Percentiles rank a stretch among this genome's conserved stretches.
These are phyloP conservation scores for Albugo candida DNA, from an alignment of 352 stramenopile genomes.

Conservation along the genomic window DNA sequence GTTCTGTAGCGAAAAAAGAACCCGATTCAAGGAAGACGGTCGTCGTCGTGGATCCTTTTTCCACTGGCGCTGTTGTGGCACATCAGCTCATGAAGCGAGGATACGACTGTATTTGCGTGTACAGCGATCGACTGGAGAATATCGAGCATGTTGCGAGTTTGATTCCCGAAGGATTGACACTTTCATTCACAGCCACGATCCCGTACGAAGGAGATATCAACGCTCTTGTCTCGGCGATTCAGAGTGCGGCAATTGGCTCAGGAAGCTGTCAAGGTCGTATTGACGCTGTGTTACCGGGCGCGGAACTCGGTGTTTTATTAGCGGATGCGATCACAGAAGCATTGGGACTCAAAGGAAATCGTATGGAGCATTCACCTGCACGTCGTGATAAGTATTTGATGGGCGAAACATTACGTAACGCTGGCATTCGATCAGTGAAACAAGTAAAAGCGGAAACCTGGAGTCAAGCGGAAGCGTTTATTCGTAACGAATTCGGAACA, in stretches of 20 bases:
- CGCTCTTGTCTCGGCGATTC: slow-evolving; percentile 23
- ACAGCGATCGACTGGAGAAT: slow-evolving; percentile 68
- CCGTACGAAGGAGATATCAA: slow-evolving; percentile 30
- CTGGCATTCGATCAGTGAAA: slow-evolving; percentile 76
- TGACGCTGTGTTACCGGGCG: slow-evolving; percentile 76
- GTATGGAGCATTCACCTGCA: slow-evolving; percentile 42
- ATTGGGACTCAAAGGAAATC: slow-evolving; percentile 73
- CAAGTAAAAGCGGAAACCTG: slow-evolving; percentile 74
- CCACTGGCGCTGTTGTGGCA: slow-evolving; percentile 86
- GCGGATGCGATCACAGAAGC: slow-evolving; percentile 77
- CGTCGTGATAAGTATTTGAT: slow-evolving; percentile 74
- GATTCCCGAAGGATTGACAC: slow-evolving; percentile 47
- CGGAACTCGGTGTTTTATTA: slow-evolving; percentile 84
- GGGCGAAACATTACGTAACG: slow-evolving; percentile 61
- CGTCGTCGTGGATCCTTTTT: slow-evolving; percentile 91
- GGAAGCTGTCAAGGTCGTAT: slow-evolving; percentile 19
- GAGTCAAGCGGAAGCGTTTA: slow-evolving; percentile 51
- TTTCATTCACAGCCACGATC: slow-evolving; percentile 60
- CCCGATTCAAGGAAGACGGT: slow-evolving; percentile 37
- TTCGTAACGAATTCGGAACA: slow-evolving; percentile 35
- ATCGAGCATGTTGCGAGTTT: slow-evolving; percentile 64
- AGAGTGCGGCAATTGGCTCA: slow-evolving; percentile 19
- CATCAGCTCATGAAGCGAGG: slow-evolving; percentile 78
- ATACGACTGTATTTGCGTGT: slow-evolving; percentile 80
- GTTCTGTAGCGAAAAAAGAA: slow-evolving; percentile 1